A percentile compares a stretch with the other conserved stretches of the same genome.
These are phyloP conservation scores for Cladosporium phlei DNA, from an alignment of 2,329 filamentous ascomycete genomes.

Conservation along the genomic window DNA sequence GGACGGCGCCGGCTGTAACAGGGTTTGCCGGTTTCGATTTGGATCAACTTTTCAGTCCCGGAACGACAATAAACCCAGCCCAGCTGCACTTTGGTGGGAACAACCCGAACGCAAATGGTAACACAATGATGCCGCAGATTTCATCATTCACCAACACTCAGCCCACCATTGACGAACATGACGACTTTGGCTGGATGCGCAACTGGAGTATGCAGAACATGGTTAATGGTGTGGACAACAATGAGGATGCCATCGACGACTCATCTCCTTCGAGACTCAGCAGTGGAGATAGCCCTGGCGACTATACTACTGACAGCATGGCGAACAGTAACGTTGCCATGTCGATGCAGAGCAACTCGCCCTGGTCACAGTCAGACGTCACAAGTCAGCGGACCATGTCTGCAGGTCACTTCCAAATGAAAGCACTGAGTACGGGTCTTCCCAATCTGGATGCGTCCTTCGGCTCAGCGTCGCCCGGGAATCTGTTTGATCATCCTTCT, in stretches of 20 bases:
- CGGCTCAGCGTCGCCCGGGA: slow-evolving; percentile 72
- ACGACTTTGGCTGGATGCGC: slow-evolving; percentile 83
- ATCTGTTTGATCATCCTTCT: slow-evolving; percentile 63
- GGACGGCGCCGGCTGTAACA: slow-evolving; percentile 73
- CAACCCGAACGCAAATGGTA: slow-evolving; percentile 3
- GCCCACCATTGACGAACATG: slow-evolving; percentile 58
- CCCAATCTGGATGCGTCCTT: slow-evolving; percentile 67
- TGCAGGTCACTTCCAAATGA: slow-evolving; percentile 65
- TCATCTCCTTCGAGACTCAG: slow-evolving; percentile 96
- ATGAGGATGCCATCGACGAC: slow-evolving; percentile 80
- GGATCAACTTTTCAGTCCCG: slow-evolving; percentile 64
- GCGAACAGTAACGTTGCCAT: slow-evolving; percentile 59
- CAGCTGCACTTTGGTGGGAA: slow-evolving; percentile 73
- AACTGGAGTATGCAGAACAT: slow-evolving; percentile 70
- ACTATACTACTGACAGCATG: slow-evolving; percentile 88
- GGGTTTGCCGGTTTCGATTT: slow-evolving; percentile 66
- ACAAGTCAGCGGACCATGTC: slow-evolving; percentile 60
- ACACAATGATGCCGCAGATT: slow-evolving; percentile 5
- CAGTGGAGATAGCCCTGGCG: slow-evolving; percentile 89
- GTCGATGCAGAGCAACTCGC: slow-evolving; percentile 23
- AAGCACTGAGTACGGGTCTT: slow-evolving; percentile 69
- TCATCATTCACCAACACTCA: slow-evolving; percentile 18
- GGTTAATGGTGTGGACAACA: slow-evolving; percentile 50
- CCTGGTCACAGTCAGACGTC: slow-evolving; percentile 65
- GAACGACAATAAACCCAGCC: slow-evolving; percentile 59